Evolutionary conservation across 2,329 filamentous ascomycete genomes (phyloP).

Genomic region (Pseudogymnoascus sp.): DNA sequence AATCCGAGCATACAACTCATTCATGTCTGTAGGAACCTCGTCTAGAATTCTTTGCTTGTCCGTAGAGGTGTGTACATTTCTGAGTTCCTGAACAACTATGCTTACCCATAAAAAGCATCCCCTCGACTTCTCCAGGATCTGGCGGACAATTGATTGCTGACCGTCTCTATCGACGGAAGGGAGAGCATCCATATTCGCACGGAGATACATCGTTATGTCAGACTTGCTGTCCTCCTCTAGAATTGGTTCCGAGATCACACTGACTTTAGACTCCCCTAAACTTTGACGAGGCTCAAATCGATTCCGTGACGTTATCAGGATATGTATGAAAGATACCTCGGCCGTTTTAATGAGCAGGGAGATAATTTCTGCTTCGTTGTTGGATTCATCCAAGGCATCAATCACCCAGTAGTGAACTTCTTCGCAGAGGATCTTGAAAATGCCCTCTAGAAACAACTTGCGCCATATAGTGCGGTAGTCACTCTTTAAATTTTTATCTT

Average conservation of each 20-base stretch:
- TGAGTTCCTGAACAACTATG: not conserved
- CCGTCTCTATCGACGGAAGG: not conserved
- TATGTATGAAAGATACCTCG: not conserved
- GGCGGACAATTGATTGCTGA: not conserved
- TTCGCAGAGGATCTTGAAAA: not conserved
- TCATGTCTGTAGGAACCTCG: conserved; percentile 32
- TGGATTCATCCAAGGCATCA: not conserved
- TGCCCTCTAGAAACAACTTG: not conserved
- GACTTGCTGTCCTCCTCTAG: not conserved
- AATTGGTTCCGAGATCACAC: not conserved
- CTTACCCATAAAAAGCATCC: not conserved
- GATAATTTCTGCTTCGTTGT: not conserved
- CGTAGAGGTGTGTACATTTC: not conserved
- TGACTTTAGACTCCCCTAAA: not conserved
- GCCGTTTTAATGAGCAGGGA: not conserved
- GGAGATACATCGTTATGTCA: not conserved
- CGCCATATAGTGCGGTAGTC: not conserved
- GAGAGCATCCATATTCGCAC: not conserved
- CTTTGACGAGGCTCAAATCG: not conserved
- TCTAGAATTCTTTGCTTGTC: conserved; percentile 29
- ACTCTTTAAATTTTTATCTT: not conserved
- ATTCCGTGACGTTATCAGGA: not conserved
- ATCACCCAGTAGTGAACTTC: not conserved
- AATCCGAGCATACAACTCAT: conserved; percentile 18
- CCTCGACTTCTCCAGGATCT: not conserved